phyloP scores from a whole-genome alignment of 768 basidiomycete species.

The Suillus alpinus region DNA sequence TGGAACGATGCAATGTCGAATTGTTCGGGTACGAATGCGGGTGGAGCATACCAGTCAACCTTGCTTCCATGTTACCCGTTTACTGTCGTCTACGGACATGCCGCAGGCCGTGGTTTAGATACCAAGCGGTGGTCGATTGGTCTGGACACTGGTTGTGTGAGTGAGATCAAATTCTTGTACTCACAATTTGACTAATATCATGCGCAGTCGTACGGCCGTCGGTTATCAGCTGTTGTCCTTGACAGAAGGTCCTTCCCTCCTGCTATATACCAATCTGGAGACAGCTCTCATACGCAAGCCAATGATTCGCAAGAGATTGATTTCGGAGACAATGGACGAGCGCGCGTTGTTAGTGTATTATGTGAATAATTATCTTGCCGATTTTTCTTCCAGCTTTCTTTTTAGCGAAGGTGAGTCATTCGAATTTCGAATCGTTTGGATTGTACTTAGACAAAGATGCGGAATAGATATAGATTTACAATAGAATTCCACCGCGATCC shows the following conservation, averaged over 20 bases:
- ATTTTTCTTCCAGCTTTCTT: neutral
- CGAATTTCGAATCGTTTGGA: too few species aligned
- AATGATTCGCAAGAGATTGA: slow-evolving; percentile 31
- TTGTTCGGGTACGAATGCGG: slow-evolving; percentile 49
- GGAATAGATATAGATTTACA: neutral
- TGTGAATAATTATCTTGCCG: slow-evolving; percentile 29
- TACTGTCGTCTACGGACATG: slow-evolving; percentile 83
- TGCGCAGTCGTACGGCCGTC: slow-evolving; percentile 52
- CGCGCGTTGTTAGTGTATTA: slow-evolving; percentile 50
- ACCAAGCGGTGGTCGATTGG: slow-evolving; percentile 82
- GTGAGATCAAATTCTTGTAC: slow-evolving; percentile 22
- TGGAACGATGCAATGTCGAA: slow-evolving; percentile 68
- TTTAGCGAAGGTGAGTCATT: neutral
- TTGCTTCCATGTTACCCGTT: slow-evolving; percentile 64
- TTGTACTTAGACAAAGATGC: neutral
- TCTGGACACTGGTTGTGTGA: slow-evolving; percentile 83
- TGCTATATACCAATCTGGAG: slow-evolving; percentile 2
- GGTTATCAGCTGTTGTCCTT: slow-evolving; percentile 69
- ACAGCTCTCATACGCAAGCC: slow-evolving; percentile 17
- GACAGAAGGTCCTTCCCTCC: slow-evolving; percentile 23
- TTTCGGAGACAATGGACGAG: slow-evolving; percentile 57
- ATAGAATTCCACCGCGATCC: neutral
- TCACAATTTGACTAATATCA: slow-evolving; percentile 6
- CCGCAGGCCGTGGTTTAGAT: slow-evolving; percentile 77
- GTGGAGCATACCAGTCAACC: slow-evolving; percentile 19